Percentiles rank a stretch among this genome's conserved stretches.
These are phyloP conservation scores for Chrysoporthe deuterocubensis DNA, from an alignment of 2,329 filamentous ascomycete genomes.

Conservation along the genomic window DNA sequence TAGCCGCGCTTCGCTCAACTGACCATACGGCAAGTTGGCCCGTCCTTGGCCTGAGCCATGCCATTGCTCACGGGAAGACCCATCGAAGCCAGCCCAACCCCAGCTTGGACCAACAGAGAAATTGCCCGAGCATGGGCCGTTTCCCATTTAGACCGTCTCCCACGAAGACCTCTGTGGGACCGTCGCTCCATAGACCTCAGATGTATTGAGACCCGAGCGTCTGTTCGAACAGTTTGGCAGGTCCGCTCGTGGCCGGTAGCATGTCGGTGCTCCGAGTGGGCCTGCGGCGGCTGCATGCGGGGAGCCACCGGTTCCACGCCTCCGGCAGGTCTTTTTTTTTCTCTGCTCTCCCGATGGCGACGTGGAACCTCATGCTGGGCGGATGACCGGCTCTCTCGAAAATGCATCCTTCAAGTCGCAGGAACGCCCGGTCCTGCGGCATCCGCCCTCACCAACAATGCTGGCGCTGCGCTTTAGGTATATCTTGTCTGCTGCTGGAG, in stretches of 20 bases:
- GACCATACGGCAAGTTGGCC: background rate
- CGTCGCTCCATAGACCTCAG: constrained; percentile 30
- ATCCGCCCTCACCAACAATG: background rate
- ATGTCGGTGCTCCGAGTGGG: constrained; percentile 28
- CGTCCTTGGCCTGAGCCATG: background rate
- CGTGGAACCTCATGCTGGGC: background rate
- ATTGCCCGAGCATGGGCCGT: background rate
- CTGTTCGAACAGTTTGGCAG: constrained; percentile 26
- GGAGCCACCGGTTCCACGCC: background rate
- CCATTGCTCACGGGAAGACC: constrained; percentile 6
- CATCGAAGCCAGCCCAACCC: constrained; percentile 31
- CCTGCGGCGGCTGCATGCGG: constrained; percentile 24
- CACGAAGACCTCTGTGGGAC: constrained; percentile 24
- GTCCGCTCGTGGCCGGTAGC: constrained; percentile 30
- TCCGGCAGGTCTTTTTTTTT: background rate
- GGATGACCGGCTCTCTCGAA: background rate
- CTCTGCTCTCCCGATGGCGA: background rate
- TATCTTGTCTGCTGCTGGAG: background rate
- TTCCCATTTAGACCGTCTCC: constrained; percentile 18
- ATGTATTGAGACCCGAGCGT: constrained; percentile 26
- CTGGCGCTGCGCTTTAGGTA: background rate
- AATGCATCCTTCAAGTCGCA: background rate
- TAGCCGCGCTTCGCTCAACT: background rate
- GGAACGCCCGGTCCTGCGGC: background rate
- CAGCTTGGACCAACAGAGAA: constrained; percentile 31